phyloP scores from a whole-genome alignment of 805 yeast species.

The Ogataea wickerhamii region DNA sequence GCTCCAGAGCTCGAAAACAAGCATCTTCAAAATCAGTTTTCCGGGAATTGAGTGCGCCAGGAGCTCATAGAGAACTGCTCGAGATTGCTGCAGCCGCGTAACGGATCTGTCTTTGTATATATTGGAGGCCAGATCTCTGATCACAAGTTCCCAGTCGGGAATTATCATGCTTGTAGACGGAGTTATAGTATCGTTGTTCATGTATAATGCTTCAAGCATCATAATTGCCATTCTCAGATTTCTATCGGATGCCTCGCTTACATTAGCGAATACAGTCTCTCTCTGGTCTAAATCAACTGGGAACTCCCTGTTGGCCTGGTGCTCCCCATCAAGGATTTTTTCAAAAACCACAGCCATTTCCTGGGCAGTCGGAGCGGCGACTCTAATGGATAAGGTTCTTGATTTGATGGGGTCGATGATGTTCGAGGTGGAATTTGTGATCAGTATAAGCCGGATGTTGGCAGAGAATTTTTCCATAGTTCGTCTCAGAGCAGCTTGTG shows the following conservation, averaged over 20 bases:
- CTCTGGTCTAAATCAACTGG: slow-evolving; percentile 36
- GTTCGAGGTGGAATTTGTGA: slow-evolving; percentile 86
- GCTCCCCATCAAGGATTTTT: slow-evolving; percentile 57
- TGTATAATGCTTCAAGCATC: slow-evolving; percentile 75
- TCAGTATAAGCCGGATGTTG: slow-evolving; percentile 76
- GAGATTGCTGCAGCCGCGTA: slow-evolving; percentile 51
- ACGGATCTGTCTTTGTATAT: slow-evolving; percentile 65
- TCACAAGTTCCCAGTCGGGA: slow-evolving; percentile 90
- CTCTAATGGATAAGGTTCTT: slow-evolving; percentile 82
- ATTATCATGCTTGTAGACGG: slow-evolving; percentile 50
- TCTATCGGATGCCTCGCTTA: slow-evolving; percentile 57
- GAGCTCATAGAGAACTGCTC: slow-evolving; percentile 75
- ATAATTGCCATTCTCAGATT: slow-evolving; percentile 77
- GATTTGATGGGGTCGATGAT: slow-evolving; percentile 94
- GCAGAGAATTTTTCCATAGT: slow-evolving; percentile 94
- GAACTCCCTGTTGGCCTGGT: slow-evolving; percentile 27
- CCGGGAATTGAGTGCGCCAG: slow-evolving; percentile 94
- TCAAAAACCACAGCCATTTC: slow-evolving; percentile 59
- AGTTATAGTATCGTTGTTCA: slow-evolving; percentile 58
- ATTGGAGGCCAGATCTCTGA: slow-evolving; percentile 57
- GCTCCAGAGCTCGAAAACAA: slow-evolving; percentile 37
- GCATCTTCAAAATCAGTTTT: slow-evolving; percentile 64
- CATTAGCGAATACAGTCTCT: slow-evolving; percentile 38
- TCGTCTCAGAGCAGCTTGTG: slow-evolving; percentile 92
- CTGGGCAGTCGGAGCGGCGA: slow-evolving; percentile 68